Conservation (phyloP, 306 rosid genomes). For the Dryas drummondii region DNA sequence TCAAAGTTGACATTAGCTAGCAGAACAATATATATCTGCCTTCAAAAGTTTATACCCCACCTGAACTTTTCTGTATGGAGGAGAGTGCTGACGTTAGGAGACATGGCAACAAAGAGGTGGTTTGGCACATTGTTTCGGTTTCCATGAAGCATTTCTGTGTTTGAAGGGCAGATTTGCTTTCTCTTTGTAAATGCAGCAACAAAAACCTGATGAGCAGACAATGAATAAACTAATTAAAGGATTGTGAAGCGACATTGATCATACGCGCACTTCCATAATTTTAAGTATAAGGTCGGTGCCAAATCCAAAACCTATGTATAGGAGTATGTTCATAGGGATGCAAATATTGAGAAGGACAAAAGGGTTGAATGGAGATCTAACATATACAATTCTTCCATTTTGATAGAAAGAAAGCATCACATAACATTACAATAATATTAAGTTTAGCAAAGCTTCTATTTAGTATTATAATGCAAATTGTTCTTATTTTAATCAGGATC, state of each 20-base stretch:
- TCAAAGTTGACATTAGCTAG: neutral
- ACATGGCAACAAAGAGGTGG: constrained; percentile 26
- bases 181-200: constrained; percentile 63
- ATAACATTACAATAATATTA: neutral
- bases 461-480: neutral
- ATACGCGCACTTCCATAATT: neutral
- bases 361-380: neutral
- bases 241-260: neutral
- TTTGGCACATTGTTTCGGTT: constrained; percentile 30
- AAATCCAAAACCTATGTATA: neutral
- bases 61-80: constrained; percentile 53
- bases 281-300: constrained; percentile 17
- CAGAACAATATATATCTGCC: too few relatives aligned
- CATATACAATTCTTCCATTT: neutral
- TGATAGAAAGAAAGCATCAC: neutral
- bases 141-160: constrained; percentile 45
- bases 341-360: neutral
- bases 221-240: neutral
- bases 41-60: constrained; percentile 13
- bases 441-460: neutral
- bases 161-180: constrained; percentile 56
- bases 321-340: neutral
- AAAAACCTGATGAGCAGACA: constrained; percentile 40
- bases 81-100: constrained; percentile 32
- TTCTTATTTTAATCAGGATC: neutral